A percentile compares a stretch with the other conserved stretches of the same genome.
These are phyloP conservation scores for Debaryomyces singareniensis DNA, from an alignment of 1,139 yeast genomes.

Conservation along the genomic window DNA sequence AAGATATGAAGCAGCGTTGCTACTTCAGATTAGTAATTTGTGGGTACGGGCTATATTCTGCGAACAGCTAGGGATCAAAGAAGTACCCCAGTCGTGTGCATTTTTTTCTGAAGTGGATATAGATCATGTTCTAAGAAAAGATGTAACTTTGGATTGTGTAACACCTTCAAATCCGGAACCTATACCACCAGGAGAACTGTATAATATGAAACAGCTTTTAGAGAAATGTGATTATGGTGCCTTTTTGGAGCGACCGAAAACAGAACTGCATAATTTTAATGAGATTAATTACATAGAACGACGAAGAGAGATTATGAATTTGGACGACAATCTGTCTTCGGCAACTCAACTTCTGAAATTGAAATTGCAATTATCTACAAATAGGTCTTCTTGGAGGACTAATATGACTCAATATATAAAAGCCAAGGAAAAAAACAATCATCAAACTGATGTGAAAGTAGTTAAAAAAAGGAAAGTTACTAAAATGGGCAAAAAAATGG, in stretches of 20 bases:
- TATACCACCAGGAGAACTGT: constrained; percentile 73
- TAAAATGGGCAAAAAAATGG: background rate
- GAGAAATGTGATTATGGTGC: constrained; percentile 19
- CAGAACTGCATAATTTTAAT: constrained; percentile 12
- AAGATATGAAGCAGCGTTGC: constrained; percentile 67
- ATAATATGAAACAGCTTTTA: constrained; percentile 53
- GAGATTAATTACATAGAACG: constrained; percentile 5
- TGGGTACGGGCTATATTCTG: constrained; percentile 98
- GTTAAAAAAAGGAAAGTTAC: background rate
- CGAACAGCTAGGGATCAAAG: constrained; percentile 83
- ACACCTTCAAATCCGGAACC: constrained; percentile 80
- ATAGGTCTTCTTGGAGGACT: constrained; percentile 20
- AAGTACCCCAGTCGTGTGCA: constrained; percentile 91
- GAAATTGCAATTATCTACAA: constrained; percentile 23
- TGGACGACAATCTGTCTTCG: constrained; percentile 16
- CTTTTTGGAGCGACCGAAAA: constrained; percentile 6
- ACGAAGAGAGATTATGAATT: constrained; percentile 16
- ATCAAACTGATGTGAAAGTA: background rate
- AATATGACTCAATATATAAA: constrained; percentile 14
- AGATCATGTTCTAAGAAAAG: constrained; percentile 82
- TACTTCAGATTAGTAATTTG: constrained; percentile 80
- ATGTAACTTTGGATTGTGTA: constrained; percentile 79
- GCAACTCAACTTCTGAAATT: constrained; percentile 17
- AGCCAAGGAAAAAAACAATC: background rate
- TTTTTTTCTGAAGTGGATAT: constrained; percentile 93